phyloP scores from a whole-genome alignment of 306 rosid species.

The Cajanus cajan region DNA sequence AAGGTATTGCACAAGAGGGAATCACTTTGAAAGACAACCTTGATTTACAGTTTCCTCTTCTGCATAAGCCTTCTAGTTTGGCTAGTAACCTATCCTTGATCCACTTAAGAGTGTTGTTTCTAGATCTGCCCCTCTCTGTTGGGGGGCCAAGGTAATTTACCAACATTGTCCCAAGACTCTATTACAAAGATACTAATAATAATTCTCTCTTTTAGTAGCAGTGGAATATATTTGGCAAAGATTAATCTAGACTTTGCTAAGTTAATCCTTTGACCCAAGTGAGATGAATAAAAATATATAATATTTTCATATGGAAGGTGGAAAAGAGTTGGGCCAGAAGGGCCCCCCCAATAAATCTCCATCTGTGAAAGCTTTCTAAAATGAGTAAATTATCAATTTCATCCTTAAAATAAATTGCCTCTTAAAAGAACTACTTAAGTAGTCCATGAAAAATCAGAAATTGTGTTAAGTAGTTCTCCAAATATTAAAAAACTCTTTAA shows the following conservation, averaged over 20 bases:
- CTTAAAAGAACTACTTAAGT: too few species aligned
- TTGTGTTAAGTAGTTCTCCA: not conserved
- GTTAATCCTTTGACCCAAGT: not conserved
- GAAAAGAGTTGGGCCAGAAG: not conserved
- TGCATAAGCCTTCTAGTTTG: not conserved
- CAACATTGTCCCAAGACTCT: not conserved
- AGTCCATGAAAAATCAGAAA: too few species aligned
- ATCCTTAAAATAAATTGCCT: not conserved
- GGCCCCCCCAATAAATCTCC: not conserved
- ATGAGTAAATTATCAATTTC: not conserved
- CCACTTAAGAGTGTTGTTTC: not conserved
- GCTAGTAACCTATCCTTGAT: not conserved
- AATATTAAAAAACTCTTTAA: too few species aligned
- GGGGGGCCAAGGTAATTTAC: not conserved
- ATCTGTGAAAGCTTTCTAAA: not conserved
- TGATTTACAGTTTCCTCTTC: not conserved
- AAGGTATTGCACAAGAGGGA: not conserved
- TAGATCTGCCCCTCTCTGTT: not conserved
- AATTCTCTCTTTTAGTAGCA: not conserved
- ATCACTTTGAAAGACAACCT: not conserved
- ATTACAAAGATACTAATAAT: not conserved
- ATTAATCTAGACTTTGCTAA: not conserved
- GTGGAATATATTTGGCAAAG: not conserved
- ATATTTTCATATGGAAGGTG: not conserved
- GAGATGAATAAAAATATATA: not conserved